Base-by-base conservation (phyloP, 2,329 filamentous ascomycete species). In the Graphium sp. region DNA sequence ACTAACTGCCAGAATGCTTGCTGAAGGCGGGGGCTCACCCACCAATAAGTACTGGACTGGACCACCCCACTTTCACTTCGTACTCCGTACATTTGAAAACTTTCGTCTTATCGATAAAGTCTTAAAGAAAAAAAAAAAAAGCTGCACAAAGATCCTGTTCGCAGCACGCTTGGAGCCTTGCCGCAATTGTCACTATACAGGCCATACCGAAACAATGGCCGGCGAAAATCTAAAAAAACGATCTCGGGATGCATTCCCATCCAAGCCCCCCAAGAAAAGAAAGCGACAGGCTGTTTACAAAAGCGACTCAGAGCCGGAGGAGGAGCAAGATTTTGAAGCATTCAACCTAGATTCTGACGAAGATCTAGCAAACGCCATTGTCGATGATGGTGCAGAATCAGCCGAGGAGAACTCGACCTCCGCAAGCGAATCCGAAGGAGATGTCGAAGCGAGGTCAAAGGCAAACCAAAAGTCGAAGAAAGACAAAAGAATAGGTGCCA, bases 301-400 rank as follows among this genome's bases (percentile, higher is more conserved):
- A 46, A 66, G 62, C 52, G 58, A 60, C 33, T 61, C 58, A n/a
- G 61, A 58, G 21, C 47, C 50, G n/a, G 52, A 53, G 7, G 44
- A 52, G 5, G 47, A 49, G 18, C 42, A 56, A 27, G 51, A 53
- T 29, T 66, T 66, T 42, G 47, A 56, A 18, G 56, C 63, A 3
- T 60, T 66, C 35, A 57, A 67, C 37, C 50, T 70, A 11, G 64
- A 68, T 41, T 68, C 63, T 5, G 65, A 71, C 39, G 64, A 69
- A 31, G 62, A 68, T 30, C 55, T 70, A 29, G 57, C 66, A 39
- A 61, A 67, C 37, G 58, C 58, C 23, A 44, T 47, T 5, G 61
- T 58, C 12, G 65, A 71, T 34, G 62, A 68, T 23, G 52, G 56
- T 23, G 53, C 49, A 7, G 47, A 41, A 10, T 54, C 52, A 0